Evolutionary conservation across 2,329 filamentous ascomycete genomes (phyloP).

Genomic region (Aspergillus aculeatus): DNA sequence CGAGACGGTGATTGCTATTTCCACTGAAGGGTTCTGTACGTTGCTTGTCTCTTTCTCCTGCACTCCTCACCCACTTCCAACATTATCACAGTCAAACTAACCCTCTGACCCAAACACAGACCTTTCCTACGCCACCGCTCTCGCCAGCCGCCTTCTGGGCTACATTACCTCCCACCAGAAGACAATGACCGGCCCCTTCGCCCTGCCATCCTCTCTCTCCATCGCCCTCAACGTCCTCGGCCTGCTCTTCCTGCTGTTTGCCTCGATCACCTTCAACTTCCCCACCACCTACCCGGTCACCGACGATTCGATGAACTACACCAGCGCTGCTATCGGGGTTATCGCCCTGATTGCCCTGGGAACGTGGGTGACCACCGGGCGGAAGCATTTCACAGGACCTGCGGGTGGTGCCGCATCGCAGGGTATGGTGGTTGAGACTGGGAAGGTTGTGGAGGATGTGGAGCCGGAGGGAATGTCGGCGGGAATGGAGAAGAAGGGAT

Average conservation of each 20-base stretch:
- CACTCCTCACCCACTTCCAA: background rate
- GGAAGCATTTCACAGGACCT: conserved; percentile 51
- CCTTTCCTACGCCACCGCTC: conserved; percentile 57
- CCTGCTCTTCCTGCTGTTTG: conserved; percentile 54
- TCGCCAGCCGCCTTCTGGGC: conserved; percentile 52
- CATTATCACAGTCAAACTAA: background rate
- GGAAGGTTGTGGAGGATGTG: background rate
- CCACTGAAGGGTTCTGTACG: conserved; percentile 58
- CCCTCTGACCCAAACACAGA: conserved; percentile 31
- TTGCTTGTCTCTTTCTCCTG: background rate
- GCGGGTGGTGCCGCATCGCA: conserved; percentile 19
- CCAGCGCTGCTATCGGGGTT: conserved; percentile 55
- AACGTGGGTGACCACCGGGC: conserved; percentile 54
- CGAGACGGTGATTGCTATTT: conserved; percentile 57
- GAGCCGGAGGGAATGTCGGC: background rate
- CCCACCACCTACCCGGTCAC: conserved; percentile 53
- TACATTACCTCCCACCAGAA: conserved; percentile 44
- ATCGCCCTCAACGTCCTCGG: conserved; percentile 51
- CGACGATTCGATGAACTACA: conserved; percentile 59
- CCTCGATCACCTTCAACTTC: conserved; percentile 58
- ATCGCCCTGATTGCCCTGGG: conserved; percentile 52
- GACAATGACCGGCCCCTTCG: conserved; percentile 37
- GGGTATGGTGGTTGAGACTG: background rate
- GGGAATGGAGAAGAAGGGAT: too few species aligned
- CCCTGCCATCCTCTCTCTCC: conserved; percentile 46